Evolutionary conservation across 176 grass and related monocot genomes (phyloP).

Genomic region (Rhynchospora breviuscula): DNA sequence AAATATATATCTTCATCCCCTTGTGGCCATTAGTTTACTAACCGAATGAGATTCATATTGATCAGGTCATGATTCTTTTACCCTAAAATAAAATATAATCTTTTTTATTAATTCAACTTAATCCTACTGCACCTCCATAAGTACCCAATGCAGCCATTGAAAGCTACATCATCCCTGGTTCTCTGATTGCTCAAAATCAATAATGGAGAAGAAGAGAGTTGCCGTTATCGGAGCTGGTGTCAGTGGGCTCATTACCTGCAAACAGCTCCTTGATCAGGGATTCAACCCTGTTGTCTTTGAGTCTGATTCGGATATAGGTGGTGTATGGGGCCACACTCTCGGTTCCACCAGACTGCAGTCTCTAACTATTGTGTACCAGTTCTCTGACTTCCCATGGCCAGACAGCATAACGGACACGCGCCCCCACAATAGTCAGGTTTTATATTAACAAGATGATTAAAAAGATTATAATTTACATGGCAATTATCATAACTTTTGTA

Average conservation of each 20-base stretch:
- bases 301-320: slow-evolving; percentile 37
- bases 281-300: slow-evolving; percentile 66
- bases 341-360: slow-evolving; percentile 60
- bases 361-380: slow-evolving; percentile 21
- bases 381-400: slow-evolving; percentile 86
- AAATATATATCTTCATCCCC: no score
- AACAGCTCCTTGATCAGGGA: slow-evolving; percentile 47
- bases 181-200: no score
- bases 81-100: no score
- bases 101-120: no score
- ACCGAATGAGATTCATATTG: no score
- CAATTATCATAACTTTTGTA: background rate
- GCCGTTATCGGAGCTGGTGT: slow-evolving; percentile 61
- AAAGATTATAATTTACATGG: background rate
- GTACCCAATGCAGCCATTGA: no score
- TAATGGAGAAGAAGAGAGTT: slow-evolving; percentile 47
- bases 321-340: slow-evolving; percentile 55
- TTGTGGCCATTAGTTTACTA: no score
- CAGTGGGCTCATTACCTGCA: slow-evolving; percentile 74
- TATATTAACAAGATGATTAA: background rate
- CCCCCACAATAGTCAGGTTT: slow-evolving; percentile 36
- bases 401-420: slow-evolving; percentile 14
- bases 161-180: no score
- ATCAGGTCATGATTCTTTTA: no score
- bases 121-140: no score